Conservation (phyloP, 1,139 yeast genomes). For the Magnusiomyces fungicola region DNA sequence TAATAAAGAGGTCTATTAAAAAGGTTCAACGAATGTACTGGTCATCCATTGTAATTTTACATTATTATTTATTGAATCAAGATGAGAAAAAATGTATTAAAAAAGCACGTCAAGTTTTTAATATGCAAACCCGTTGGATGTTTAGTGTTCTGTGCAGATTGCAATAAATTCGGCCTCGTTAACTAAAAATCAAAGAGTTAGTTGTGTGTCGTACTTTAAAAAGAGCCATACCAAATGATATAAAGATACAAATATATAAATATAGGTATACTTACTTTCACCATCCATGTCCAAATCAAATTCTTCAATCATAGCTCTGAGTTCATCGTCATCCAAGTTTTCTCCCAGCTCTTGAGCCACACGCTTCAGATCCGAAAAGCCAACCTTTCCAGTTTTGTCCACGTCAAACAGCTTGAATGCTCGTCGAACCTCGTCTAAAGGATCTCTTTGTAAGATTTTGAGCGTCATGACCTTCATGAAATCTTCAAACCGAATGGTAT, state of each 20-base stretch:
- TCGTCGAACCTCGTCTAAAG: slow-evolving; percentile 81
- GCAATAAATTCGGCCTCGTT: slow-evolving; percentile 89
- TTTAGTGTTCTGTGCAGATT: slow-evolving; percentile 61
- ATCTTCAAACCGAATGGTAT: slow-evolving; percentile 57
- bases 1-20: no score
- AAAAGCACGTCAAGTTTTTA: no score
- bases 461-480: slow-evolving; percentile 66
- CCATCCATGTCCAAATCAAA: slow-evolving; percentile 97
- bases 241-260: slow-evolving; percentile 1
- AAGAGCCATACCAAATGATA: no score
- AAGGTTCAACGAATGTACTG: no score
- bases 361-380: slow-evolving; percentile 59
- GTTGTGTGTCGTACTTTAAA: no score
- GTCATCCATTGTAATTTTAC: no score
- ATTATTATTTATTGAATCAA: no score
- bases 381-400: slow-evolving; percentile 79
- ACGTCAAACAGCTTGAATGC: slow-evolving; percentile 90
- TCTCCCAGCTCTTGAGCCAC: slow-evolving; percentile 94
- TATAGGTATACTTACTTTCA: no score
- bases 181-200: slow-evolving; percentile 31
- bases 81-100: no score
- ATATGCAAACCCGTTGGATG: no score
- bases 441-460: slow-evolving; percentile 76
- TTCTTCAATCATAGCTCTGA: slow-evolving; percentile 95
- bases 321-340: slow-evolving; percentile 82